These are phyloP conservation scores for Termitomyces sp. DNA, from an alignment of 768 basidiomycete species.

Conservation along the genomic window DNA sequence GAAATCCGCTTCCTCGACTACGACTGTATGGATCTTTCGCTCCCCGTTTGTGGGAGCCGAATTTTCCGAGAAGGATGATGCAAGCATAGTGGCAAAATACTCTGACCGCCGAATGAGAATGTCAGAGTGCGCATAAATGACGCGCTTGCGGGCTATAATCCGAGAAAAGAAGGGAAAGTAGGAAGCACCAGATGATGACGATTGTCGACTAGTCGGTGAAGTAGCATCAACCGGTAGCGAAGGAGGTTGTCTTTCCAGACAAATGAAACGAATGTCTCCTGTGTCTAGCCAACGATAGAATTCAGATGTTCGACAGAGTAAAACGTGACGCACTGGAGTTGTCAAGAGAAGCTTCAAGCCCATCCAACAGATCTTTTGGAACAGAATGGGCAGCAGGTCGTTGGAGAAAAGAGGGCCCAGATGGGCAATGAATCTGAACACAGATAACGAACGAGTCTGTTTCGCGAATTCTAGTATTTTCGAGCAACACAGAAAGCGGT, in stretches of 20 bases:
- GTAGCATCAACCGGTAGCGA: slow-evolving; percentile 18
- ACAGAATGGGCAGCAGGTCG: slow-evolving; percentile 62
- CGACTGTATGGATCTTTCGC: slow-evolving; percentile 54
- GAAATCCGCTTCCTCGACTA: slow-evolving; percentile 78
- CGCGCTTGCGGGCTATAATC: slow-evolving; percentile 59
- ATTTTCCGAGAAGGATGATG: slow-evolving; percentile 66
- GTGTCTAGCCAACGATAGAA: slow-evolving; percentile 37
- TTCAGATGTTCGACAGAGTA: not conserved
- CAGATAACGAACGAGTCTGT: slow-evolving; percentile 69
- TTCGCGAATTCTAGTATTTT: slow-evolving; percentile 50
- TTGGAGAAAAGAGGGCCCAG: slow-evolving; percentile 54
- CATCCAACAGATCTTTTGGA: slow-evolving; percentile 60
- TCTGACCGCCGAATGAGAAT: slow-evolving; percentile 71
- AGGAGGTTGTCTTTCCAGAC: slow-evolving; percentile 45
- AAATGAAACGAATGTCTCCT: slow-evolving; percentile 73
- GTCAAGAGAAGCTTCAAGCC: slow-evolving; percentile 65
- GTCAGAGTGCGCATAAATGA: slow-evolving; percentile 76
- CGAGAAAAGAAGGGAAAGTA: slow-evolving; percentile 35
- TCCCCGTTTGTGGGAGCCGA: slow-evolving; percentile 32
- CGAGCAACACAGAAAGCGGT: slow-evolving; percentile 50
- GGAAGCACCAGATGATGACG: slow-evolving; percentile 38
- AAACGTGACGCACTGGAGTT: slow-evolving; percentile 48
- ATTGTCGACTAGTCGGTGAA: slow-evolving; percentile 25
- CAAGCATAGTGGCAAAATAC: slow-evolving; percentile 72
- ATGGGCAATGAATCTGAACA: slow-evolving; percentile 65